phyloP scores from a whole-genome alignment of 2,329 filamentous ascomycete genomes.

The Aspergillus neotritici region DNA sequence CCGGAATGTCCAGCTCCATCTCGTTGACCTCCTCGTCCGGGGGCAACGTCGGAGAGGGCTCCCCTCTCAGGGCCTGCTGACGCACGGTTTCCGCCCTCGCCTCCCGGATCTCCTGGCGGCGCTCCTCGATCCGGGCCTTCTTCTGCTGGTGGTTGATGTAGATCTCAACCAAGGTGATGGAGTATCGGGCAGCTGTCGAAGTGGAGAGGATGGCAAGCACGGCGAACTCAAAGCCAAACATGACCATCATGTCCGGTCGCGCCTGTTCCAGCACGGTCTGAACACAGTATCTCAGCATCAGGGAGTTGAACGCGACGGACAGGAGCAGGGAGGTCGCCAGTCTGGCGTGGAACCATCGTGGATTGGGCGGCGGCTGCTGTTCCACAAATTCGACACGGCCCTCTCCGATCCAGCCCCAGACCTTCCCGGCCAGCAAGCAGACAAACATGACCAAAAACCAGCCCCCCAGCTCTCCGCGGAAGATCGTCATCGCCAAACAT shows the following conservation, averaged over 20 bases:
- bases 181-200: constrained; percentile 73
- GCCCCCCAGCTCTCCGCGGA: constrained; percentile 86
- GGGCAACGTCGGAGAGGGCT: constrained; percentile 46
- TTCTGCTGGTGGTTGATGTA: constrained; percentile 71
- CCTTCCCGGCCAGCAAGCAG: constrained; percentile 82
- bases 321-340: constrained; percentile 72
- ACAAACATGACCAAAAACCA: constrained; percentile 98
- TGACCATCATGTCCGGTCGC: constrained; percentile 98
- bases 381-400: constrained; percentile 90
- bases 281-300: constrained; percentile 75
- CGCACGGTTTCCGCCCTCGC: constrained; percentile 46
- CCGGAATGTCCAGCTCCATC: constrained; percentile 89
- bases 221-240: constrained; percentile 98
- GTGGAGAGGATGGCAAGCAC: constrained; percentile 74
- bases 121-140: constrained; percentile 59
- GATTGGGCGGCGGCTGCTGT: constrained; percentile 88
- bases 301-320: constrained; percentile 72
- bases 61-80: constrained; percentile 32
- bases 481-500: constrained; percentile 95
- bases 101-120: constrained; percentile 60
- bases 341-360: constrained; percentile 77
- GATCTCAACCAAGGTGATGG: constrained; percentile 71
- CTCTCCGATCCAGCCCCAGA: constrained; percentile 98
- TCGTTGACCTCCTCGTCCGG: constrained; percentile 76
- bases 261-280: constrained; percentile 79